Evolutionary conservation across 2,329 filamentous ascomycete species (phyloP).

Genomic region (Fusarium hostae): DNA sequence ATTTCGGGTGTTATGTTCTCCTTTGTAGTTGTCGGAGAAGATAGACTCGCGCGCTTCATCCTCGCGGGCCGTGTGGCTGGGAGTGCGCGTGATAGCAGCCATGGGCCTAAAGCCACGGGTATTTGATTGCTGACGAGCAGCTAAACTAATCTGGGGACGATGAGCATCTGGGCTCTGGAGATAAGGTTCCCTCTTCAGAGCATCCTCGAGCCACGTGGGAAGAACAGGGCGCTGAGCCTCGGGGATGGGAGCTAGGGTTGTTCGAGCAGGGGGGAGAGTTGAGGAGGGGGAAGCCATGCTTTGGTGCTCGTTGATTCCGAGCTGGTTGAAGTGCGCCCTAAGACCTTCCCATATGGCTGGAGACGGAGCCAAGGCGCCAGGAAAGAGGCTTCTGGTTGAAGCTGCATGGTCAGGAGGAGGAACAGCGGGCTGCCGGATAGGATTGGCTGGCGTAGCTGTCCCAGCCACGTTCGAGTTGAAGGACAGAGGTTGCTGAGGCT

Average conservation of each 20-base stretch:
- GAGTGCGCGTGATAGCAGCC: conserved; percentile 26
- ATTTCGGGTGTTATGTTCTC: conserved; percentile 51
- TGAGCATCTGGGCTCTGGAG: background rate
- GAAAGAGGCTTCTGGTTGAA: conserved; percentile 1
- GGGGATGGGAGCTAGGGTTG: background rate
- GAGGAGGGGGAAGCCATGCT: background rate
- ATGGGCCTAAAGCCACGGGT: conserved; percentile 40
- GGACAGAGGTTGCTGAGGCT: background rate
- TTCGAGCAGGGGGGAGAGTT: background rate
- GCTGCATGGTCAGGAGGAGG: conserved; percentile 3
- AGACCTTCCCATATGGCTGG: conserved; percentile 26
- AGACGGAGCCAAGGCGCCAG: conserved; percentile 12
- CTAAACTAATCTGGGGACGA: background rate
- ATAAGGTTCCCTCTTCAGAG: background rate
- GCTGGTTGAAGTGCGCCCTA: conserved; percentile 10
- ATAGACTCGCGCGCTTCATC: background rate
- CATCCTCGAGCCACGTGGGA: conserved; percentile 2
- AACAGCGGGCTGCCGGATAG: conserved; percentile 9
- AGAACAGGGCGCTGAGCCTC: background rate
- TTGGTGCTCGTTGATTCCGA: background rate
- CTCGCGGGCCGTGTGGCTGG: background rate
- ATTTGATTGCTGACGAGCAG: background rate
- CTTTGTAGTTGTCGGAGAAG: conserved; percentile 52
- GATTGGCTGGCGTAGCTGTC: background rate
- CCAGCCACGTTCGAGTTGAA: background rate